Conservation (phyloP, 2,329 filamentous ascomycete species). For the Ceratocystiopsis brevicomis region DNA sequence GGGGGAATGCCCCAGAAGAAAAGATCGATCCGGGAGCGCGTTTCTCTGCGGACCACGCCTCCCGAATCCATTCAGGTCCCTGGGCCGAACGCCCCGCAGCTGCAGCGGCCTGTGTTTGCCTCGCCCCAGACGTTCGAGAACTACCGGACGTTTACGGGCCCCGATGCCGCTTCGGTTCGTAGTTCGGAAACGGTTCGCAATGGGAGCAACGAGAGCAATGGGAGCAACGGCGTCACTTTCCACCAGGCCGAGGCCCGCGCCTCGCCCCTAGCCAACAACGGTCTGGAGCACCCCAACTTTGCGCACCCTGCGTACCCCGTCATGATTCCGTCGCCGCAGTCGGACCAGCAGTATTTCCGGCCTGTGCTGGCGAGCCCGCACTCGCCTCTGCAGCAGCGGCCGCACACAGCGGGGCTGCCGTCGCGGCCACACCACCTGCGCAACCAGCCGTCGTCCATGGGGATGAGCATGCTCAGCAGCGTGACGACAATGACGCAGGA, state of each 20-base stretch:
- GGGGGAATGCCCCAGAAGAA: conserved; percentile 11
- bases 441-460: conserved; percentile 33
- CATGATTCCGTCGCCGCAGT: conserved; percentile 28
- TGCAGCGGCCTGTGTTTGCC: conserved; percentile 16
- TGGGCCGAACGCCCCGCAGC: conserved; percentile 18
- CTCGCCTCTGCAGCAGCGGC: conserved; percentile 41
- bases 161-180: conserved; percentile 24
- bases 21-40: conserved; percentile 32
- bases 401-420: conserved; percentile 30
- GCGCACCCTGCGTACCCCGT: conserved; percentile 20
- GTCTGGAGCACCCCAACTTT: conserved; percentile 11
- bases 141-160: conserved; percentile 13
- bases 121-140: conserved; percentile 15
- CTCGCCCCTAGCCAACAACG: too few relatives aligned
- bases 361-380: conserved; percentile 44
- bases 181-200: conserved; percentile 27
- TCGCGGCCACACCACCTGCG: conserved; percentile 21
- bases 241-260: too few relatives aligned
- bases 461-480: conserved; percentile 39
- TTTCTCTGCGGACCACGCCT: conserved; percentile 32
- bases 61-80: conserved; percentile 37
- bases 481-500: conserved; percentile 29
- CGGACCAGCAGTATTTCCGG: conserved; percentile 38
- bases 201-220: conserved; percentile 12
- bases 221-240: conserved; percentile 4